Evolutionary conservation across 2,329 filamentous ascomycete species (phyloP), one percentile per base, ranked within the genome.

Genomic region (Didymellaceae sp.): DNA sequence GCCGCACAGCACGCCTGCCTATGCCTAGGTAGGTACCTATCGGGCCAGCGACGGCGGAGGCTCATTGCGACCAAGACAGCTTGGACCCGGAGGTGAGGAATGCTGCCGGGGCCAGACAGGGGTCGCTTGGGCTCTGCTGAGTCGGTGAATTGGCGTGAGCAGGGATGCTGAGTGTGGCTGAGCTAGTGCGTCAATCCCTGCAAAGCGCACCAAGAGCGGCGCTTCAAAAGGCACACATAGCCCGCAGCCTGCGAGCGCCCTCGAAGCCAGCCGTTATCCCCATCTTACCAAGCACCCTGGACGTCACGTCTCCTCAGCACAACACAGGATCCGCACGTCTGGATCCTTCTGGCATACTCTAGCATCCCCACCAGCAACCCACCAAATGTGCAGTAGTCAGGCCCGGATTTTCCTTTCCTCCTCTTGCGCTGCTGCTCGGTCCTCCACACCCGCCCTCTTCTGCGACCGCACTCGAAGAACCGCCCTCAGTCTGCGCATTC

Each of bases 301-400:
- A 64, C 65, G 57, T 58, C 55, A 54, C 54, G 54, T 58, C 59
- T 54, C 35, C 44, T 45, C 51, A 45, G 34, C 37, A 54, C 49
- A 25, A 45, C 52, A 37, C 49, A 45, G 59, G 54, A 58, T 61
- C 55, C 57, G 20, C 47, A 25, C 34, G 17, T 50, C 61, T 70
- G 70, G 68, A 71, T 71, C 64, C 70, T 68, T 71, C 67, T 68
- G 63, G 65, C 59, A 68, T 32, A 45, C 45, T 61, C 62, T 59
- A 63, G 54, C 40, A 57, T 33, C 45, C 16, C 6, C 31, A 14
- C 32, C 20, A 35, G 41, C 40, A 28, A 55, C 24, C 39, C 59
- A 63, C 62, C 66, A 59, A 73, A 73, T 73, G 70, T 72, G 60
- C 62, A 66, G 68, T 52, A 68, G 63, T 62, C 67, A 66, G 67